phyloP scores from a whole-genome alignment of 768 basidiomycete genomes.

The Auriscalpium orientale region DNA sequence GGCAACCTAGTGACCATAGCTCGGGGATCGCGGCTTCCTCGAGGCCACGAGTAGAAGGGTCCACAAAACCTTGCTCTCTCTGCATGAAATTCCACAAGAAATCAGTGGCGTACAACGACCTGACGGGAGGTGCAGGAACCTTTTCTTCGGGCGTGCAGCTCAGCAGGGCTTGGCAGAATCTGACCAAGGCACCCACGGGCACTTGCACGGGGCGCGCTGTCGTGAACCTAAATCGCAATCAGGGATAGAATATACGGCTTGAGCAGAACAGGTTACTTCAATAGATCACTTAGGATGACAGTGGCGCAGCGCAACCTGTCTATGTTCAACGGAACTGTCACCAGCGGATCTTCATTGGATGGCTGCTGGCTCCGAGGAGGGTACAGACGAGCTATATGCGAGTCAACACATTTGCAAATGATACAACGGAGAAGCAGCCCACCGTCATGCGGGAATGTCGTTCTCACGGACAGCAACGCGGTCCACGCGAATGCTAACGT shows the following conservation, averaged over 20 bases:
- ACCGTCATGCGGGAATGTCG: constrained; percentile 50
- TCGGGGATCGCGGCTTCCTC: constrained; percentile 45
- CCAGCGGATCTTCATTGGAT: constrained; percentile 37
- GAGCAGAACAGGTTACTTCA: constrained; percentile 35
- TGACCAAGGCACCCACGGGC: constrained; percentile 56
- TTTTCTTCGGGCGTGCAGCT: constrained; percentile 39
- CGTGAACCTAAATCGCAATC: constrained; percentile 33
- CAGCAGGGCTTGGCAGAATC: constrained; percentile 42
- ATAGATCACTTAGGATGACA: constrained; percentile 42
- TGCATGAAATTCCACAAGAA: constrained; percentile 3
- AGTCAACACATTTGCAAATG: neutral
- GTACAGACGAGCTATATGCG: constrained; percentile 9
- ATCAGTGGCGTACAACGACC: neutral
- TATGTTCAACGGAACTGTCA: constrained; percentile 46
- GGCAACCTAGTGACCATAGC: constrained; percentile 47
- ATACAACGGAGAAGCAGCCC: constrained; percentile 8
- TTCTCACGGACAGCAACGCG: constrained; percentile 49
- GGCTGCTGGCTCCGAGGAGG: constrained; percentile 12
- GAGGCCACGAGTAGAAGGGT: constrained; percentile 43
- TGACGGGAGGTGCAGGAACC: constrained; percentile 20
- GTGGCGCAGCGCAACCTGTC: constrained; percentile 54
- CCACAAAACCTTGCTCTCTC: constrained; percentile 42
- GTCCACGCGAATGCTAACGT: constrained; percentile 59
- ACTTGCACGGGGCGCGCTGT: constrained; percentile 57
- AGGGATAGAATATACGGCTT: too few species aligned